A percentile compares a stretch with the other conserved stretches of the same genome.
Evolutionary conservation across 129 eudicot species (phyloP).

Genomic region (Oenanthe sinensis): DNA sequence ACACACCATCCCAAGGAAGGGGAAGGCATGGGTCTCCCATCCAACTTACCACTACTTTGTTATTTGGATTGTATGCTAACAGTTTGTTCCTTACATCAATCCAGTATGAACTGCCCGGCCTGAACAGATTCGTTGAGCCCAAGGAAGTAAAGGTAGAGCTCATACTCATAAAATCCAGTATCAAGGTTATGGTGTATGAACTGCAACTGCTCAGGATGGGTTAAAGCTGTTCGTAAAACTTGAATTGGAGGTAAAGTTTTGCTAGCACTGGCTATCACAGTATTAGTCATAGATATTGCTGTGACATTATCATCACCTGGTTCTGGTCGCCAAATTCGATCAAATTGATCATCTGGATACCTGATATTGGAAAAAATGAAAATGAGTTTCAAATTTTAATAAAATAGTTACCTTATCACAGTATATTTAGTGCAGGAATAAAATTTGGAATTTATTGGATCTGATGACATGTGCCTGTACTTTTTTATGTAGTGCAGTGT

Average conservation of each 20-base stretch:
- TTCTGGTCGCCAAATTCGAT: slow-evolving; percentile 56
- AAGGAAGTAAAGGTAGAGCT: slow-evolving; percentile 47
- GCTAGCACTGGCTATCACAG: slow-evolving; percentile 11
- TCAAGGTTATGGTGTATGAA: slow-evolving; percentile 36
- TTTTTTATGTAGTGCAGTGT: not conserved
- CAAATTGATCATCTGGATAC: slow-evolving; percentile 53
- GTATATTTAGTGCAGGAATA: not conserved
- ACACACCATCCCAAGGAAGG: slow-evolving; percentile 52
- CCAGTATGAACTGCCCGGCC: slow-evolving; percentile 48
- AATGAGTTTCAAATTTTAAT: not conserved
- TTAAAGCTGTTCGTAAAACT: slow-evolving; percentile 55
- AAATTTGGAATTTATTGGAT: not conserved
- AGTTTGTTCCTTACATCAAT: slow-evolving; percentile 46
- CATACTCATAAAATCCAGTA: slow-evolving; percentile 25
- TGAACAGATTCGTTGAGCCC: slow-evolving; percentile 46
- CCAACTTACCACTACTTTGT: slow-evolving; percentile 47
- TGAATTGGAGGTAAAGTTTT: slow-evolving; percentile 30
- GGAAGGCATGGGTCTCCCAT: slow-evolving; percentile 83
- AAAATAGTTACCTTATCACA: not conserved
- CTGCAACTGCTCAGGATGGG: slow-evolving; percentile 47
- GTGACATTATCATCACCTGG: slow-evolving; percentile 21
- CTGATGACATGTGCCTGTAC: not conserved
- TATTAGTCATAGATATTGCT: slow-evolving; percentile 10
- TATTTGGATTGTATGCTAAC: slow-evolving; percentile 33
- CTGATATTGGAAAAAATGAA: slow-evolving; percentile 24